phyloP scores from a whole-genome alignment of 2,329 filamentous ascomycete genomes.

The Teratosphaeriaceae sp. region DNA sequence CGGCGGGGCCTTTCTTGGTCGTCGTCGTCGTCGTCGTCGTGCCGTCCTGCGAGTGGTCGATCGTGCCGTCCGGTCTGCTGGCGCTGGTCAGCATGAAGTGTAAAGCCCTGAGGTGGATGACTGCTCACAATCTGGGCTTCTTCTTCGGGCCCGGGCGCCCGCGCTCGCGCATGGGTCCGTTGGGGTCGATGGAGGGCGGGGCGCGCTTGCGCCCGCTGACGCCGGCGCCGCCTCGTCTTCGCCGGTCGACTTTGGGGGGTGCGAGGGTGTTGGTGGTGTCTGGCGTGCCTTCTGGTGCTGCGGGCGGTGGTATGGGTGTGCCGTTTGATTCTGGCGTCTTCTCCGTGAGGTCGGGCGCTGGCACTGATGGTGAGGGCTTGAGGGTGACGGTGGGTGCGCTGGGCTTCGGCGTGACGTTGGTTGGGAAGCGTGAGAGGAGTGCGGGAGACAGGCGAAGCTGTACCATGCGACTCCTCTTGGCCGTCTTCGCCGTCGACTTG shows the following conservation, averaged over 20 bases:
- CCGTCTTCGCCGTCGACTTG: constrained; percentile 18
- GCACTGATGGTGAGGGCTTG: constrained; percentile 30
- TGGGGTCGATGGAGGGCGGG: constrained; percentile 42
- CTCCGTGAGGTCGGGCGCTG: constrained; percentile 30
- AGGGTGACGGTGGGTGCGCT: constrained; percentile 23
- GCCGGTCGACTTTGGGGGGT: constrained; percentile 44
- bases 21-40: too few relatives aligned
- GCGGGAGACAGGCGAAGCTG: constrained; percentile 21
- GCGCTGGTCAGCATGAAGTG: constrained; percentile 14
- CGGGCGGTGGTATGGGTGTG: constrained; percentile 29
- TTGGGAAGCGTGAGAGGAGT: constrained; percentile 26
- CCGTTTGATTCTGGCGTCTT: constrained; percentile 38
- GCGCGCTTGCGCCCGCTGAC: constrained; percentile 26
- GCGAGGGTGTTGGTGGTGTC: constrained; percentile 35
- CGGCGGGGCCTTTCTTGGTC: constrained; percentile 37
- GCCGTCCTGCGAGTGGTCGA: constrained; percentile 32
- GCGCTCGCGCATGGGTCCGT: constrained; percentile 26
- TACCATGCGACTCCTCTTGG: constrained; percentile 25
- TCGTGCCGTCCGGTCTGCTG: constrained; percentile 44
- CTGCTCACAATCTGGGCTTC: constrained; percentile 82
- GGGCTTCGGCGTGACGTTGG: constrained; percentile 21
- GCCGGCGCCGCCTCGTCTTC: constrained; percentile 57
- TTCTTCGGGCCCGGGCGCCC: constrained; percentile 95
- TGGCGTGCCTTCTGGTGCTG: too few relatives aligned
- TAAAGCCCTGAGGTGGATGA: neutral